Evolutionary conservation across 257 asterid genomes (phyloP), one percentile per base, ranked within the genome.

Genomic region (Echium plantagineum): DNA sequence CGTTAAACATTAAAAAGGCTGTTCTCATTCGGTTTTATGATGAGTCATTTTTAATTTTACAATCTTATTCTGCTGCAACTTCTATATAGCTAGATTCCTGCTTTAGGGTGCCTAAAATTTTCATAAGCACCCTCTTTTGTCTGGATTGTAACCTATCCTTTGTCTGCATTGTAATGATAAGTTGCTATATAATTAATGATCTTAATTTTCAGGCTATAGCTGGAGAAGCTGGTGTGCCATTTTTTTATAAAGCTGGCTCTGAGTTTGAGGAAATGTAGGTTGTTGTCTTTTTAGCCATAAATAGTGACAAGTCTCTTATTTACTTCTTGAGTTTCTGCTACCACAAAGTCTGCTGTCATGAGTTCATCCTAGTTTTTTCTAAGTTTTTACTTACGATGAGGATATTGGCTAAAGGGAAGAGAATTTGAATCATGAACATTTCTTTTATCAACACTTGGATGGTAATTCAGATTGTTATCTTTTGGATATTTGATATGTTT

Each of bases 171-270:
- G 15, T 42, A 15, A 42, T 42, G 17, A 42, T 42, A 7, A 2
- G 3, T 10, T 42, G 32, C 0, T 10, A 17, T 42, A 42, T 42
- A 10, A 42, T 42, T 42, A 12, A 12, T 42, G 2, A 42, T 42
- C 17, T 42, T 56, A 13, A 9, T 9, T 56, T 24, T 24, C 42
- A 56, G 60, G 60, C 60, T 56, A 56, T 56, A 21, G 60, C 60
- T 56, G 60, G 60, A 21, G 60, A 56, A 56, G 60, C 60, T 56
- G 60, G 60, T n/a, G 60, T 56, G 24, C 60, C 60, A 13, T 56
- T 56, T 17, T 56, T 56, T 56, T 56, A 56, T 56, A 28, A 31
- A 56, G 60, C 60, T 21, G 60, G 60, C 35, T 56, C 60, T 56
- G 60, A 56, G 31, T 56, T 56, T 56, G 60, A 56, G 22, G 60